These are phyloP conservation scores for Chrysosporium keratinophilum DNA, from an alignment of 2,329 filamentous ascomycete species.

Conservation along the genomic window DNA sequence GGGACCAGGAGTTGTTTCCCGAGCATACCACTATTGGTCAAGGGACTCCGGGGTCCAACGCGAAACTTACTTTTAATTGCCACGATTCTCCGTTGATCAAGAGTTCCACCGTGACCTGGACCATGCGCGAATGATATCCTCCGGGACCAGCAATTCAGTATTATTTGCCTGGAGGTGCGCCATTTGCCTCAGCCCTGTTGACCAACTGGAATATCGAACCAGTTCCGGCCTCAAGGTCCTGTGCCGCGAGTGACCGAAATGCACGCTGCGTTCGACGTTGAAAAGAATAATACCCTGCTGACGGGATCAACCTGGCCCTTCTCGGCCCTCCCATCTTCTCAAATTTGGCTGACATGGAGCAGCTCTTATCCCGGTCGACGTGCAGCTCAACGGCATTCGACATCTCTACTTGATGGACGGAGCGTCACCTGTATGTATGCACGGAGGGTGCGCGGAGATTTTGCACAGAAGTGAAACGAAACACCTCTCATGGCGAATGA, in stretches of 20 bases:
- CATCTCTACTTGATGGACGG: conserved; percentile 3
- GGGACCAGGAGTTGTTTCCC: conserved; percentile 8
- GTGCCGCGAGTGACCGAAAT: conserved; percentile 8
- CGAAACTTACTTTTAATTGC: conserved; percentile 7
- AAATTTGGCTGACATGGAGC: conserved; percentile 3
- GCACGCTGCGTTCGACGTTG: conserved; percentile 1
- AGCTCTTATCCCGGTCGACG: conserved; percentile 5
- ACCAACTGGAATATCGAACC: conserved; percentile 7
- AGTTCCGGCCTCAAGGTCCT: neutral
- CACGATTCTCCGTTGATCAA: conserved; percentile 12
- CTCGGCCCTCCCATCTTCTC: neutral
- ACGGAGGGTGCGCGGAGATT: neutral
- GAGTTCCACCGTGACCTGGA: conserved; percentile 3
- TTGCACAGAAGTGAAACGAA: conserved; percentile 5
- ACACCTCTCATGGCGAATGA: conserved; percentile 4
- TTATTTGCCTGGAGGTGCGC: neutral
- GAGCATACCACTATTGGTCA: conserved; percentile 3
- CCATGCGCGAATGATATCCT: conserved; percentile 8
- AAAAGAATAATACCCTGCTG: conserved; percentile 1
- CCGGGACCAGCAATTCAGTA: neutral
- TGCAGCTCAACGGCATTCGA: neutral
- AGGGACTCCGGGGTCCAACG: neutral
- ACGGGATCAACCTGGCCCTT: conserved; percentile 3
- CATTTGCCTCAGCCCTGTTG: conserved; percentile 7
- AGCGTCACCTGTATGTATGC: conserved; percentile 1